Conservation (phyloP, 2,329 filamentous ascomycete species). For the Knoxdaviesia proteae region DNA sequence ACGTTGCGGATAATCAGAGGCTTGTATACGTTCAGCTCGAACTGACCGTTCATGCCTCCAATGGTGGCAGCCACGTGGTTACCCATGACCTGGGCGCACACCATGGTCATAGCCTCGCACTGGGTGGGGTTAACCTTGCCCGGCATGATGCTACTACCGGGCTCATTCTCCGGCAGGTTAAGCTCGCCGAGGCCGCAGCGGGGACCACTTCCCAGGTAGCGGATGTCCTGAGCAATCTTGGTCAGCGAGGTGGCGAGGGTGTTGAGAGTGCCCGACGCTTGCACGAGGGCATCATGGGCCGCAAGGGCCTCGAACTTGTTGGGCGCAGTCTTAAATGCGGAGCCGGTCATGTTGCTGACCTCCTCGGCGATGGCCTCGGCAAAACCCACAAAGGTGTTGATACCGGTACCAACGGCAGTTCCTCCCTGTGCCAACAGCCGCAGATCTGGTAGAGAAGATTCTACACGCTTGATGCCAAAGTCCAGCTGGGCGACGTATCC, state of each 20-base stretch:
- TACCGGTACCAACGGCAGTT: conserved; percentile 87
- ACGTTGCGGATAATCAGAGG: conserved; percentile 89
- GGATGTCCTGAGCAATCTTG: conserved; percentile 97
- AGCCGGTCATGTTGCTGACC: conserved; percentile 80
- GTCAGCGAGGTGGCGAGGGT: conserved; percentile 77
- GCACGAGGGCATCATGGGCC: conserved; percentile 86
- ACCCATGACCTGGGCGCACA: conserved; percentile 93
- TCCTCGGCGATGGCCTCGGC: conserved; percentile 82
- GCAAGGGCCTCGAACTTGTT: conserved; percentile 98
- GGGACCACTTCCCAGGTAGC: conserved; percentile 88
- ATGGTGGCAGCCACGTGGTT: conserved; percentile 89
- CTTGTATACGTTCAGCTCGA: conserved; percentile 98
- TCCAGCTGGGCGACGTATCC: conserved; percentile 92
- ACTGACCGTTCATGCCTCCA: conserved; percentile 92
- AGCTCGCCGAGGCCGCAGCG: conserved; percentile 92
- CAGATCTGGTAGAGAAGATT: conserved; percentile 65
- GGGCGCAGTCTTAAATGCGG: conserved; percentile 82
- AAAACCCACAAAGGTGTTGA: conserved; percentile 95
- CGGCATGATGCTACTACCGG: conserved; percentile 94
- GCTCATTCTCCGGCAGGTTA: conserved; percentile 89
- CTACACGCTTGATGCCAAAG: conserved; percentile 69
- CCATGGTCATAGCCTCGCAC: conserved; percentile 93
- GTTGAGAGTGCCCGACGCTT: conserved; percentile 84
- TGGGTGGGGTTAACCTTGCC: conserved; percentile 99
- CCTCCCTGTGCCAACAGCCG: conserved; percentile 82